phyloP scores from a whole-genome alignment of 2,329 filamentous ascomycete species.

The Colletotrichum incanum region DNA sequence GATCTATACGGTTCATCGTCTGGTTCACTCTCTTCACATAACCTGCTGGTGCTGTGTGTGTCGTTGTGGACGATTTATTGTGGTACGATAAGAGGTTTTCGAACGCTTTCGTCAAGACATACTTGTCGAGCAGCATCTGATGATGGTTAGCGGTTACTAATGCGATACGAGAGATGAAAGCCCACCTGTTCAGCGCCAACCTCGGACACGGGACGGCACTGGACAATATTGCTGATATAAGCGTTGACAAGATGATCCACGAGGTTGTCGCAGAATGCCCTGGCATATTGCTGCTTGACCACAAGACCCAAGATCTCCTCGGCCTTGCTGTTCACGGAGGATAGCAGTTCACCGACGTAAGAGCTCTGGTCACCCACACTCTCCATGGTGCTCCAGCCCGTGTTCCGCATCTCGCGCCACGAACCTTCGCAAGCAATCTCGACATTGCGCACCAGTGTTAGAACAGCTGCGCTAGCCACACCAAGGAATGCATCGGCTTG shows the following conservation, averaged over 20 bases:
- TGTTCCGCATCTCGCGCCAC: slow-evolving; percentile 98
- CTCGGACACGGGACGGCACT: slow-evolving; percentile 92
- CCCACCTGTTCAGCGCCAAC: slow-evolving; percentile 90
- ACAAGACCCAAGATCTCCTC: slow-evolving; percentile 83
- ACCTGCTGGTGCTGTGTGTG: slow-evolving; percentile 64
- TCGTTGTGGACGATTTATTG: slow-evolving; percentile 59
- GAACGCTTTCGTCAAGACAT: slow-evolving; percentile 87
- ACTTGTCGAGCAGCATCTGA: slow-evolving; percentile 96
- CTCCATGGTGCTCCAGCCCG: slow-evolving; percentile 94
- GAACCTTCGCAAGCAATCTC: slow-evolving; percentile 86
- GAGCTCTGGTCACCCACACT: slow-evolving; percentile 93
- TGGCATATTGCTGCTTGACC: slow-evolving; percentile 92
- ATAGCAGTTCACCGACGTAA: slow-evolving; percentile 88
- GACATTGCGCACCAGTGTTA: slow-evolving; percentile 86
- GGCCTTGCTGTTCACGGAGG: slow-evolving; percentile 79
- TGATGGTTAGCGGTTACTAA: slow-evolving; percentile 45
- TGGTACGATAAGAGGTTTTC: slow-evolving; percentile 78
- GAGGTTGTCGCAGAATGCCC: slow-evolving; percentile 96
- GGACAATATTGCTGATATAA: slow-evolving; percentile 88
- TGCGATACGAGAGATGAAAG: neutral
- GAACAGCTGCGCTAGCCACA: slow-evolving; percentile 89
- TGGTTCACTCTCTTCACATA: slow-evolving; percentile 91
- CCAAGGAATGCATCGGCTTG: slow-evolving; percentile 97
- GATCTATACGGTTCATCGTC: slow-evolving; percentile 89
- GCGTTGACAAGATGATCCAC: slow-evolving; percentile 87